Evolutionary conservation across 331 rosid genomes (phyloP).

Genomic region (Quercus tomentella): DNA sequence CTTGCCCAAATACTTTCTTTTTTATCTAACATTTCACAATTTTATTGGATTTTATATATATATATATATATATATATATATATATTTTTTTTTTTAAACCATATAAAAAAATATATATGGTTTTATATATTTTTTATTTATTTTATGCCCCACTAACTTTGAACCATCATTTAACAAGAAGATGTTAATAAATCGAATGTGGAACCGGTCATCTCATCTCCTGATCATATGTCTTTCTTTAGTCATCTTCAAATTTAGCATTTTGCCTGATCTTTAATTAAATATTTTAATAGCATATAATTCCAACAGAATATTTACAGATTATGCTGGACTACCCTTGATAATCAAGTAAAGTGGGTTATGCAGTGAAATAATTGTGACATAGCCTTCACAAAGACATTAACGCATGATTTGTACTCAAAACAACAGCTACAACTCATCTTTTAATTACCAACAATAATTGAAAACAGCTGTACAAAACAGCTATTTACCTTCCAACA

Average conservation of each 20-base stretch:
- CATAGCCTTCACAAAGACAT: background rate
- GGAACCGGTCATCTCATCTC: background rate
- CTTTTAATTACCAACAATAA: background rate
- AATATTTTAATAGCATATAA: background rate
- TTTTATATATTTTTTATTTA: too few species aligned
- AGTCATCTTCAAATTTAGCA: background rate
- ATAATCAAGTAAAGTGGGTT: background rate
- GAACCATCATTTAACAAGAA: too few species aligned
- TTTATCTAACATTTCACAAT: background rate
- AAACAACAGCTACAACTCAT: background rate
- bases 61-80: too few species aligned
- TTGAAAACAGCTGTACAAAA: constrained; percentile 2
- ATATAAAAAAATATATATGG: too few species aligned
- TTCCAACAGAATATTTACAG: background rate
- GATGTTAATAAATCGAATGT: background rate
- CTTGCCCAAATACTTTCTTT: background rate
- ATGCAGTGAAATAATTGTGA: background rate
- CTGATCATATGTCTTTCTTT: background rate
- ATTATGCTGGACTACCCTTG: background rate
- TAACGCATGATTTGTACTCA: background rate
- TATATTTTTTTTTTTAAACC: too few species aligned
- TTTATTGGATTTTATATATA: background rate
- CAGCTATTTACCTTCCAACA: constrained; percentile 63
- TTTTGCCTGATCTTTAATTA: background rate
- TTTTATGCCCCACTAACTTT: too few species aligned